phyloP scores from a whole-genome alignment of 768 basidiomycete genomes.

The Macrolepiota dolichaula region DNA sequence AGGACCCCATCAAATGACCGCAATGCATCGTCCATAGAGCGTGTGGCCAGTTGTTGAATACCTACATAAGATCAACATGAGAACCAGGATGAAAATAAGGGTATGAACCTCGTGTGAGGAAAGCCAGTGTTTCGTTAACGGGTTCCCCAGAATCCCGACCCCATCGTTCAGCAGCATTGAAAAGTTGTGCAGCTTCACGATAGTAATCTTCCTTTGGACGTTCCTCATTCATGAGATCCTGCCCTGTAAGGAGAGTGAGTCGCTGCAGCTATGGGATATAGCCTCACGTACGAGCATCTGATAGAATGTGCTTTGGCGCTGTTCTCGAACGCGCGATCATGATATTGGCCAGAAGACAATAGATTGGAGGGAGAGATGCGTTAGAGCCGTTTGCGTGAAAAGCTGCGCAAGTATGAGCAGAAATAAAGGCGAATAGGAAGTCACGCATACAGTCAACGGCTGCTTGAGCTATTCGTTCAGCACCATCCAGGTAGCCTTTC shows the following conservation, averaged over 20 bases:
- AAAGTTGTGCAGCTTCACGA: constrained; percentile 61
- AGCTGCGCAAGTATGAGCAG: constrained; percentile 30
- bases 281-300: constrained; percentile 63
- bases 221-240: constrained; percentile 57
- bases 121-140: constrained; percentile 52
- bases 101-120: constrained; percentile 63
- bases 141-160: constrained; percentile 59
- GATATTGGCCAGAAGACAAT: constrained; percentile 82
- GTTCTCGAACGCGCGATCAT: constrained; percentile 74
- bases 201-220: constrained; percentile 68
- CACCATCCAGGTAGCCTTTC: constrained; percentile 67
- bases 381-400: constrained; percentile 47
- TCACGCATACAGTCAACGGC: constrained; percentile 60
- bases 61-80: constrained; percentile 39
- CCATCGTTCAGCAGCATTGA: constrained; percentile 59
- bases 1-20: constrained; percentile 81
- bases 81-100: neutral
- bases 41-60: constrained; percentile 76
- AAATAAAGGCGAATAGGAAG: neutral
- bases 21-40: constrained; percentile 79
- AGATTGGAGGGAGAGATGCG: constrained; percentile 64
- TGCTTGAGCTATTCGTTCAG: constrained; percentile 68
- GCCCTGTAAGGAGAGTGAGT: constrained; percentile 36
- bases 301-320: constrained; percentile 78
- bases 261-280: neutral